These are phyloP conservation scores for Brettanomyces anomalus DNA, from an alignment of 805 yeast species.

Conservation along the genomic window DNA sequence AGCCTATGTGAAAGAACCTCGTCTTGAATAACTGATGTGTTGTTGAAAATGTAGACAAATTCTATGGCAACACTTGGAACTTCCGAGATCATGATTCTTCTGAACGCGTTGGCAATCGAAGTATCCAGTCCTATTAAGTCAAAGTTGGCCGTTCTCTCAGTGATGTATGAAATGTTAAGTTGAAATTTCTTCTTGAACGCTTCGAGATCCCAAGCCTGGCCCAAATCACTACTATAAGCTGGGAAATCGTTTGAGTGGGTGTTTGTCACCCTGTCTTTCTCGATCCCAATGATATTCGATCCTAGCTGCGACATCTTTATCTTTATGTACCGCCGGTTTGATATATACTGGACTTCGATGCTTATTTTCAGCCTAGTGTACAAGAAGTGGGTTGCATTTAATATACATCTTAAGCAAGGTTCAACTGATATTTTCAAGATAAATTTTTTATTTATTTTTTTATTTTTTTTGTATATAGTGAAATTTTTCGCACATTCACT, in stretches of 20 bases:
- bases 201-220: conserved; percentile 75
- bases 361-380: background rate
- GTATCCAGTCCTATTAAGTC: conserved; percentile 85
- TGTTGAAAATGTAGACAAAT: conserved; percentile 80
- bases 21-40: conserved; percentile 94
- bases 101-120: conserved; percentile 89
- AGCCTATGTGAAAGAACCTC: conserved; percentile 94
- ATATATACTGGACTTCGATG: background rate
- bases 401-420: no score
- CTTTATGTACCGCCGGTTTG: no score
- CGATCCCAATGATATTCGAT: conserved; percentile 67
- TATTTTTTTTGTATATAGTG: background rate
- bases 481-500: no score
- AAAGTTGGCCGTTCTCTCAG: conserved; percentile 70
- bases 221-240: conserved; percentile 58
- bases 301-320: conserved; percentile 16
- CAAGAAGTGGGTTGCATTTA: no score
- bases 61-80: conserved; percentile 96
- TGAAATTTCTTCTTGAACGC: conserved; percentile 62
- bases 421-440: background rate
- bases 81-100: conserved; percentile 94
- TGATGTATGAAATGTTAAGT: conserved; percentile 55
- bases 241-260: conserved; percentile 89
- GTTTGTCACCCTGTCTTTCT: conserved; percentile 85
- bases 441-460: background rate